Conservation (phyloP, 768 basidiomycete species). For the Boletellus ananas region DNA sequence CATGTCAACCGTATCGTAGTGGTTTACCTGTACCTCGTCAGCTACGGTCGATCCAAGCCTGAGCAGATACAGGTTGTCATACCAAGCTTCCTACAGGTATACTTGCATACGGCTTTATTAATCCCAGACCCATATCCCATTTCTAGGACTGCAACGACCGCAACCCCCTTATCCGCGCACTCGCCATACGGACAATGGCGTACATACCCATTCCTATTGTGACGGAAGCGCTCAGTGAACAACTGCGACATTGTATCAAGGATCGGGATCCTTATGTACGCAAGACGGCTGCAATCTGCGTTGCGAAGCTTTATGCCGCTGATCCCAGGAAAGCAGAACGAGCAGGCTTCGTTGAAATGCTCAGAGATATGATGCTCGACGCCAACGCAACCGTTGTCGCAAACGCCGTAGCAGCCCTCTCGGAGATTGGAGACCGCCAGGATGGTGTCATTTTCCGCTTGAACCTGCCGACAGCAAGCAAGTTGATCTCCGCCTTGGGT, state of each 20-base stretch:
- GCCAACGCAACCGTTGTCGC: conserved; percentile 95
- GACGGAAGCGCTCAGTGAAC: conserved; percentile 81
- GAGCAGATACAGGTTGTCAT: conserved; percentile 93
- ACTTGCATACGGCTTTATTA: conserved; percentile 14
- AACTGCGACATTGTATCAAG: conserved; percentile 86
- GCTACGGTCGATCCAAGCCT: conserved; percentile 91
- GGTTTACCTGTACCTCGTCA: conserved; percentile 97
- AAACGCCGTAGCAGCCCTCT: conserved; percentile 92
- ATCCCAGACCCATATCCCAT: conserved; percentile 11
- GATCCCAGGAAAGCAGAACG: conserved; percentile 85
- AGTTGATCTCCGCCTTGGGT: conserved; percentile 83
- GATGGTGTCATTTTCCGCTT: conserved; percentile 92
- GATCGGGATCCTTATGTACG: conserved; percentile 97
- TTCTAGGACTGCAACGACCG: conserved; percentile 89
- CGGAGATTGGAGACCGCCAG: conserved; percentile 94
- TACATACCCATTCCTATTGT: conserved; percentile 93
- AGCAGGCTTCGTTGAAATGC: conserved; percentile 84
- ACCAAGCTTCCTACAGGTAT: conserved; percentile 83
- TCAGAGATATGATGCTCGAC: conserved; percentile 91
- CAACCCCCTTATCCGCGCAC: conserved; percentile 93
- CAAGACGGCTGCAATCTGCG: conserved; percentile 97
- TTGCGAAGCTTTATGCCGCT: conserved; percentile 90
- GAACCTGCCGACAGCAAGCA: conserved; percentile 83
- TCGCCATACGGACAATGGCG: conserved; percentile 98
- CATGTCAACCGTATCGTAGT: conserved; percentile 44